Evolutionary conservation across 331 rosid genomes (phyloP).

Genomic region (Pyracantha coccinea): DNA sequence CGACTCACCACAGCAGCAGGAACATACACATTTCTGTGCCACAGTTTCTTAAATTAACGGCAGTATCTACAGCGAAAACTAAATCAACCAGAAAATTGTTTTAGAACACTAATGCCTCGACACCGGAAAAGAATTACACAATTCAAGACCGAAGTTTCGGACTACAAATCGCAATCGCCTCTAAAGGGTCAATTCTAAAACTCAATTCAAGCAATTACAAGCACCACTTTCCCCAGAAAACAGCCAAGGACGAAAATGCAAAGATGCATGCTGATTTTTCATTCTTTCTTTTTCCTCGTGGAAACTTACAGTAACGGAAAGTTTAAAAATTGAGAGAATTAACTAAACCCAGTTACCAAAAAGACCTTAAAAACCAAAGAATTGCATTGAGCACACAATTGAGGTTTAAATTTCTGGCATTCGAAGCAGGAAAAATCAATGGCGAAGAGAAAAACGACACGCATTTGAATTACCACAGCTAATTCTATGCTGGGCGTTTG

Average conservation of each 20-base stretch:
- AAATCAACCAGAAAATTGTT: background rate
- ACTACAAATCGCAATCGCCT: background rate
- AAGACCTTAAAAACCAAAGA: background rate
- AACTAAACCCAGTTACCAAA: background rate
- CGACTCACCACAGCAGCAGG: background rate
- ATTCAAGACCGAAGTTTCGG: background rate
- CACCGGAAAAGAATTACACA: background rate
- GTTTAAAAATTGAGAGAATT: background rate
- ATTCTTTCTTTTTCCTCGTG: background rate
- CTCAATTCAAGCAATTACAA: background rate
- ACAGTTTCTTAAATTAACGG: background rate
- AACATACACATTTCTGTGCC: background rate
- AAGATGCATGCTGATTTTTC: background rate
- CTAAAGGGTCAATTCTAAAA: background rate
- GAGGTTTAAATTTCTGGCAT: background rate
- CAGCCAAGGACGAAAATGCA: background rate
- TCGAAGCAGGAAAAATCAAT: background rate
- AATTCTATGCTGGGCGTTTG: background rate
- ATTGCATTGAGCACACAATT: background rate
- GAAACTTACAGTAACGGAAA: background rate
- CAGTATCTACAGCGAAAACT: background rate
- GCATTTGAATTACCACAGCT: constrained; percentile 13
- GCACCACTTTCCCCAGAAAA: background rate
- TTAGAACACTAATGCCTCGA: background rate
- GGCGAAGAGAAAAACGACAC: background rate